Evolutionary conservation across 78 protist genomes (phyloP).

Genomic region (Polysphondylium violaceum): DNA sequence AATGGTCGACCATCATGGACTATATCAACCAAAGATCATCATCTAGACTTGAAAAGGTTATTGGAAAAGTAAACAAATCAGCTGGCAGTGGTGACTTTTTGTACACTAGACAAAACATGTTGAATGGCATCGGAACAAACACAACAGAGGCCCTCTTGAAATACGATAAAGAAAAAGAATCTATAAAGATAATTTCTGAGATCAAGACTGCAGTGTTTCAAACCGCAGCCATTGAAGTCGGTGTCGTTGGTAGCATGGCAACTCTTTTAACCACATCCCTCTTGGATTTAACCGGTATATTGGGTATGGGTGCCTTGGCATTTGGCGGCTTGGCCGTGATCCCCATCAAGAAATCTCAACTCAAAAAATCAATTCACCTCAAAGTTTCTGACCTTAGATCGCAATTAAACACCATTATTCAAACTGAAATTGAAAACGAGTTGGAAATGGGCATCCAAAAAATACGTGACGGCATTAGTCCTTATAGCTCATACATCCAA

Average conservation of each 20-base stretch:
- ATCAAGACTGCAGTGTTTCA: constrained; percentile 39
- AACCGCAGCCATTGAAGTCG: constrained; percentile 50
- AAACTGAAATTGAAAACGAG: constrained; percentile 22
- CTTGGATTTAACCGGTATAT: constrained; percentile 55
- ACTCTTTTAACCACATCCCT: constrained; percentile 35
- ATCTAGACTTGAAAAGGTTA: constrained; percentile 22
- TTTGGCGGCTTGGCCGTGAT: constrained; percentile 53
- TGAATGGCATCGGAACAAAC: constrained; percentile 12
- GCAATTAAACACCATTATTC: neutral
- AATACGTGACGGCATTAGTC: constrained; percentile 48
- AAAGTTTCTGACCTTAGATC: constrained; percentile 26
- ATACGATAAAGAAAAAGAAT: constrained; percentile 43
- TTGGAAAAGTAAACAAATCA: constrained; percentile 15
- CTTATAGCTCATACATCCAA: constrained; percentile 18
- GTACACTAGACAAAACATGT: constrained; percentile 1
- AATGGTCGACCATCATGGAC: constrained; percentile 55
- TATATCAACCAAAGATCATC: constrained; percentile 39
- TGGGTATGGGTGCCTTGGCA: constrained; percentile 63
- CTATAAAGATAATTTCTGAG: constrained; percentile 2
- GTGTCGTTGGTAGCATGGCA: constrained; percentile 64
- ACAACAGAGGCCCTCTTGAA: neutral
- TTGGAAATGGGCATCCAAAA: constrained; percentile 24
- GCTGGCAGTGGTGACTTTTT: constrained; percentile 35
- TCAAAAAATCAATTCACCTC: constrained; percentile 39
- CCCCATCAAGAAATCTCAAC: constrained; percentile 35